Conservation (phyloP, 495 filamentous ascomycete species). For the Aspergillus avenaceus region DNA sequence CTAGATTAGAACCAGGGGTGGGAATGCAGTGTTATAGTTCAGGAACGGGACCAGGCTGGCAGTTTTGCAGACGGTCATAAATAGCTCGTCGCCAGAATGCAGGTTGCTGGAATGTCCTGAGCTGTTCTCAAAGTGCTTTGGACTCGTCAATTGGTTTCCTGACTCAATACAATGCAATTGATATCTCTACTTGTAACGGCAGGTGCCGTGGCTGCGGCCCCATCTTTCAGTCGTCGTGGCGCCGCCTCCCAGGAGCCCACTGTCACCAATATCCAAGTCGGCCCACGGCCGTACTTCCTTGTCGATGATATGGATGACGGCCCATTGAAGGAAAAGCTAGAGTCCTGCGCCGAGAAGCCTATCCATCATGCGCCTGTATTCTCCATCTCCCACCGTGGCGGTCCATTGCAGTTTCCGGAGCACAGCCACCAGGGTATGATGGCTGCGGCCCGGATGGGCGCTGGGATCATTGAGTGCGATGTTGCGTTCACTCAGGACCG, state of each 20-base stretch:
- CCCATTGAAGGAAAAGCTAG: conserved; percentile 50
- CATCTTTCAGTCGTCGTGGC: conserved; percentile 8
- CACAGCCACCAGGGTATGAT: conserved; percentile 48
- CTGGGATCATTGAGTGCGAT: conserved; percentile 61
- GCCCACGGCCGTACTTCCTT: conserved; percentile 55
- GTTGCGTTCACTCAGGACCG: conserved; percentile 58
- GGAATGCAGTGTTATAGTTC: background rate
- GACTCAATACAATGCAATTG: conserved; percentile 10
- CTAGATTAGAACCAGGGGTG: background rate
- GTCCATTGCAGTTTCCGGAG: conserved; percentile 58
- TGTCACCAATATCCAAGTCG: conserved; percentile 40
- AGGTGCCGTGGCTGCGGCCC: conserved; percentile 12
- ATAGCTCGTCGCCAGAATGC: too few species aligned
- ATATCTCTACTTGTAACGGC: conserved; percentile 10
- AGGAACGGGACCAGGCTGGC: too few species aligned
- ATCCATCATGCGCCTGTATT: conserved; percentile 38
- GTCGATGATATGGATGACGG: conserved; percentile 56
- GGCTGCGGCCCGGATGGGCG: conserved; percentile 57
- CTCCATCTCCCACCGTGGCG: conserved; percentile 57
- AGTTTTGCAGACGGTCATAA: too few species aligned
- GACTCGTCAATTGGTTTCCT: background rate
- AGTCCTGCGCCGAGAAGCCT: conserved; percentile 46
- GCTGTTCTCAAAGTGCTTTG: too few species aligned
- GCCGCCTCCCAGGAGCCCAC: background rate
- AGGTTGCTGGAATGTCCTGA: too few species aligned